These are phyloP conservation scores for Blastomyces emzantsi DNA, from an alignment of 2,329 filamentous ascomycete genomes.

Conservation along the genomic window DNA sequence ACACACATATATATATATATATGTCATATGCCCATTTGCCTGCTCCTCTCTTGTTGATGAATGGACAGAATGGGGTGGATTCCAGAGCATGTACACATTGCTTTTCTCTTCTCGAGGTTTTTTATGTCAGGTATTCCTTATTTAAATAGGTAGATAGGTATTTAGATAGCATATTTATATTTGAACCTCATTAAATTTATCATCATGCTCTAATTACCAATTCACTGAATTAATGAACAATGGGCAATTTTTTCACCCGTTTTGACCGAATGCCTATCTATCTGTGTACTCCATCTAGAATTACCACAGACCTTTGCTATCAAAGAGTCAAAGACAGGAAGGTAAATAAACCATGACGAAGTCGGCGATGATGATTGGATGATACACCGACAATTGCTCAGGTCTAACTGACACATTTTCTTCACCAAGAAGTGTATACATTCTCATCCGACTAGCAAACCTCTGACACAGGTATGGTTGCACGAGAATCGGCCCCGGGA, in stretches of 20 bases:
- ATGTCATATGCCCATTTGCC: neutral
- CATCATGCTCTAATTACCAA: neutral
- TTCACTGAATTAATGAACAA: neutral
- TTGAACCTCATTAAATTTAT: neutral
- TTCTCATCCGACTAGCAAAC: neutral
- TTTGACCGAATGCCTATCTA: neutral
- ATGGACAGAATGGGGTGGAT: neutral
- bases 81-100: neutral
- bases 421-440: neutral
- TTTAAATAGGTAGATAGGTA: slow-evolving; percentile 1
- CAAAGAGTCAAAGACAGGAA: neutral
- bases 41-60: neutral
- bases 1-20: neutral
- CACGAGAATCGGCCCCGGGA: neutral
- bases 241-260: neutral
- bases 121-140: neutral
- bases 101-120: neutral
- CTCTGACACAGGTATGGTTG: neutral
- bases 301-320: neutral
- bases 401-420: neutral
- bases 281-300: neutral
- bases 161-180: neutral
- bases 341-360: neutral
- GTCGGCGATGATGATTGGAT: neutral
- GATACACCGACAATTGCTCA: neutral